phyloP scores from a whole-genome alignment of 257 asterid genomes.

The Solanum etuberosum region DNA sequence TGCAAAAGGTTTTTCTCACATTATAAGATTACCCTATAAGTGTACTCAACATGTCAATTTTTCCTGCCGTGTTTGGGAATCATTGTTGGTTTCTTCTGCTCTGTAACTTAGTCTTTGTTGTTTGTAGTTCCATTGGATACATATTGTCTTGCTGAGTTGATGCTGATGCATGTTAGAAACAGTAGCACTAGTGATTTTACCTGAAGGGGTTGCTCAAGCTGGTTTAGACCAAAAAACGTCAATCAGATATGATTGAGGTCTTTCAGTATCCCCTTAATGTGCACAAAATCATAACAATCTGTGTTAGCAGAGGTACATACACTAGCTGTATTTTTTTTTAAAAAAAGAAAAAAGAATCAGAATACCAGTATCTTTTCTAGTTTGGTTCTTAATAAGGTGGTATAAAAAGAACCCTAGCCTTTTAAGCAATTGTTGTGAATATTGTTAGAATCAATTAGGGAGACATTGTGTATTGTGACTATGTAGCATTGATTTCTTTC shows the following conservation, averaged over 20 bases:
- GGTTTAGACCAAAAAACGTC: constrained; percentile 44
- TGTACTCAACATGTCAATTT: background rate
- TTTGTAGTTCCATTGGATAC: constrained; percentile 1
- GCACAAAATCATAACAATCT: background rate
- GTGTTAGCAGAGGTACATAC: background rate
- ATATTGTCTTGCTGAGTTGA: background rate
- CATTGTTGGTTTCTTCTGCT: background rate
- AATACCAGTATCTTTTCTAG: background rate
- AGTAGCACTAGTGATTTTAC: constrained; percentile 23
- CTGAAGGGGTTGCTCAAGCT: constrained; percentile 82
- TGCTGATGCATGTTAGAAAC: constrained; percentile 21
- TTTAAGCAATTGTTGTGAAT: background rate
- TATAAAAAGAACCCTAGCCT: background rate
- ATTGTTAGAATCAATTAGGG: background rate
- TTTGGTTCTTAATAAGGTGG: background rate
- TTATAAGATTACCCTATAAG: constrained; percentile 14
- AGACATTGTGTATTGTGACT: background rate
- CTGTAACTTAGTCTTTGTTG: background rate
- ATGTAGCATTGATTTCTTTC: background rate
- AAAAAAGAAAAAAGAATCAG: background rate
- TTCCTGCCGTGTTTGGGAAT: background rate
- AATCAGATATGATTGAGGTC: constrained; percentile 63
- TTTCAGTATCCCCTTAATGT: constrained; percentile 9
- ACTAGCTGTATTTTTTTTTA: background rate
- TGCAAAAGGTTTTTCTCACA: constrained; percentile 56